Percentiles rank a stretch among this genome's conserved stretches.
Conservation (phyloP, 2,329 filamentous ascomycete species). For the Aulographum hederae region DNA sequence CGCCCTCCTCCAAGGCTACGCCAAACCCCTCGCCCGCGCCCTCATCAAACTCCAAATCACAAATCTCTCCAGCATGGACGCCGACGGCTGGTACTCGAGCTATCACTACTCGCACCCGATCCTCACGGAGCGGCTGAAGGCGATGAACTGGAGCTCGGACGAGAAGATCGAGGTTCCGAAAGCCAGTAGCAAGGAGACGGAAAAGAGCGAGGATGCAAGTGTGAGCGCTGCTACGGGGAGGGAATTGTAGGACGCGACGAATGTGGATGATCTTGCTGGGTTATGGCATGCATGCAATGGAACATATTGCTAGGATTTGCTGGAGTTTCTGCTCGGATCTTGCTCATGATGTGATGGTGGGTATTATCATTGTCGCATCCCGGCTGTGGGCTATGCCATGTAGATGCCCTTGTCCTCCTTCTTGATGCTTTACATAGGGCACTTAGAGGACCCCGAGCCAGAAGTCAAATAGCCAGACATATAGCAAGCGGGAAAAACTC, state of each 20-base stretch:
- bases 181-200: conserved; percentile 31
- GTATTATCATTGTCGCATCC: too few species aligned
- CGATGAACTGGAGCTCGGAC: conserved; percentile 67
- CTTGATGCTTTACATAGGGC: too few species aligned
- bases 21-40: conserved; percentile 62
- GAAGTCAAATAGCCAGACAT: too few species aligned
- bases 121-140: conserved; percentile 78
- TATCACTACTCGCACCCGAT: conserved; percentile 99
- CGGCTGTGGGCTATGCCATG: too few species aligned
- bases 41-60: conserved; percentile 97
- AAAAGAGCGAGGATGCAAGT: conserved; percentile 37
- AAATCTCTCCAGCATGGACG: conserved; percentile 96
- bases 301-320: too few species aligned
- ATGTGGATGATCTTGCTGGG: too few species aligned
- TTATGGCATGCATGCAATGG: too few species aligned
- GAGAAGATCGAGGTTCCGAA: conserved; percentile 28
- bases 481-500: too few species aligned
- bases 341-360: too few species aligned
- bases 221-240: not conserved
- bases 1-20: conserved; percentile 68
- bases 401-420: too few species aligned
- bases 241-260: conserved; percentile 7
- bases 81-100: conserved; percentile 93
- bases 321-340: too few species aligned
- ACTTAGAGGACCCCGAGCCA: too few species aligned